Evolutionary conservation across 2,329 filamentous ascomycete genomes (phyloP).

Genomic region (Beauveria sp.): DNA sequence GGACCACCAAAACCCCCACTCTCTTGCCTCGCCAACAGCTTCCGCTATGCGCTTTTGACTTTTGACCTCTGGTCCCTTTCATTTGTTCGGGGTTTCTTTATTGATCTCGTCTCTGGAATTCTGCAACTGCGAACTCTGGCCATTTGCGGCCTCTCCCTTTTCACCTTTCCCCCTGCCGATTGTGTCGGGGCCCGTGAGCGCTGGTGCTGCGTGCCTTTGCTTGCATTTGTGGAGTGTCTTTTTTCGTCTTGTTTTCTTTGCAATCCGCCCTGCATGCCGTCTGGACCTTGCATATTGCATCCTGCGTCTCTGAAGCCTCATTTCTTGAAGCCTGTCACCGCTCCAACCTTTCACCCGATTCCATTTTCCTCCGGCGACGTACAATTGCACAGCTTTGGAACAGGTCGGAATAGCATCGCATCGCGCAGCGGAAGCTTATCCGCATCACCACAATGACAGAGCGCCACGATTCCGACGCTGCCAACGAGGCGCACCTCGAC

Average conservation of each 20-base stretch:
- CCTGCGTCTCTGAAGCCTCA: background rate
- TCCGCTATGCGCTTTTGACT: background rate
- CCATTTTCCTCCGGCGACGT: background rate
- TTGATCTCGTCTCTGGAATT: background rate
- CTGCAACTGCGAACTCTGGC: background rate
- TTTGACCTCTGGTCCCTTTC: background rate
- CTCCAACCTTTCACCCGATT: background rate
- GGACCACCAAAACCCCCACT: background rate
- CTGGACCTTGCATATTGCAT: conserved; percentile 1
- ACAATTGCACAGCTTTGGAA: background rate
- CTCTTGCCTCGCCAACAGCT: conserved; percentile 8
- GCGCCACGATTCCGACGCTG: conserved; percentile 37
- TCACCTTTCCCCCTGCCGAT: background rate
- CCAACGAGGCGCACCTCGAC: conserved; percentile 55
- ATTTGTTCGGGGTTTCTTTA: background rate
- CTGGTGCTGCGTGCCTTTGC: background rate
- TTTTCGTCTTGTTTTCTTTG: conserved; percentile 13
- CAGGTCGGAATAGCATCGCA: background rate
- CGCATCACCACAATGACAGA: conserved; percentile 36
- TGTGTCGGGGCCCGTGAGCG: background rate
- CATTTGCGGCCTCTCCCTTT: background rate
- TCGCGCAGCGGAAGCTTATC: conserved; percentile 3
- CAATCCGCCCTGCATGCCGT: conserved; percentile 1
- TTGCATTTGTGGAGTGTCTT: conserved; percentile 8
- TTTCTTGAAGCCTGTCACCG: background rate